A percentile compares a stretch with the other conserved stretches of the same genome.
phyloP scores from a whole-genome alignment of 2,329 filamentous ascomycete species.

The Pseudogymnoascus sp. region DNA sequence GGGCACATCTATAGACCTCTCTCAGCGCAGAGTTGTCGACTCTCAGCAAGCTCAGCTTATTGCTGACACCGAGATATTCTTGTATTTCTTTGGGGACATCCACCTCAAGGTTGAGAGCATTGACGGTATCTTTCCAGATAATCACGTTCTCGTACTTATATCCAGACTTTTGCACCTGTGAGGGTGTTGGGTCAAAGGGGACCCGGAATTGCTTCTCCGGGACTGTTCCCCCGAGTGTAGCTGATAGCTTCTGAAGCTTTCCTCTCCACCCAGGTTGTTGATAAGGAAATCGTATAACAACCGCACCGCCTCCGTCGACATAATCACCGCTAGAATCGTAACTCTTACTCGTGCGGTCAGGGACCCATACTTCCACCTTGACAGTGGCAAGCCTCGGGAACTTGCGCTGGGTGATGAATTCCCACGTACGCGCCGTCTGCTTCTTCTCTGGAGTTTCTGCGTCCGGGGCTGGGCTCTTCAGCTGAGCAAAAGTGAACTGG shows the following conservation, averaged over 20 bases:
- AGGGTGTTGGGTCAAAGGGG: conserved; percentile 53
- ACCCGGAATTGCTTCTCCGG: conserved; percentile 59
- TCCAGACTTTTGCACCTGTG: conserved; percentile 48
- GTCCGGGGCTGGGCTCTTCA: conserved; percentile 36
- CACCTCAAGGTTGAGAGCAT: conserved; percentile 47
- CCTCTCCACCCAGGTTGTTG: conserved; percentile 42
- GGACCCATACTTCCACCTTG: conserved; percentile 59
- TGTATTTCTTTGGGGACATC: conserved; percentile 56
- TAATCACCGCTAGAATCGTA: conserved; percentile 42
- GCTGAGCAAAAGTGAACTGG: conserved; percentile 73
- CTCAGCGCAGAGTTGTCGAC: conserved; percentile 51
- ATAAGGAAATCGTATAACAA: conserved; percentile 62
- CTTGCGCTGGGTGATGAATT: conserved; percentile 62
- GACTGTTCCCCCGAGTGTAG: conserved; percentile 44
- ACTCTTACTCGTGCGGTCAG: conserved; percentile 49
- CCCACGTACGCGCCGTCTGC: conserved; percentile 47
- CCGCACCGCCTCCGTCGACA: conserved; percentile 48
- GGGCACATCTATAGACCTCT: conserved; percentile 53
- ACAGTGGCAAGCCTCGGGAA: conserved; percentile 66
- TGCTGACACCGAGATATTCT: conserved; percentile 58
- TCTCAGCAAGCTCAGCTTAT: conserved; percentile 60
- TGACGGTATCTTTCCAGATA: conserved; percentile 54
- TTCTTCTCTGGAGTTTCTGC: conserved; percentile 30
- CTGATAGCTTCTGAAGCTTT: conserved; percentile 36
- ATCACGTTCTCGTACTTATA: conserved; percentile 55